Evolutionary conservation across 805 yeast genomes (phyloP).

Genomic region (Scheffersomyces amazonensis): DNA sequence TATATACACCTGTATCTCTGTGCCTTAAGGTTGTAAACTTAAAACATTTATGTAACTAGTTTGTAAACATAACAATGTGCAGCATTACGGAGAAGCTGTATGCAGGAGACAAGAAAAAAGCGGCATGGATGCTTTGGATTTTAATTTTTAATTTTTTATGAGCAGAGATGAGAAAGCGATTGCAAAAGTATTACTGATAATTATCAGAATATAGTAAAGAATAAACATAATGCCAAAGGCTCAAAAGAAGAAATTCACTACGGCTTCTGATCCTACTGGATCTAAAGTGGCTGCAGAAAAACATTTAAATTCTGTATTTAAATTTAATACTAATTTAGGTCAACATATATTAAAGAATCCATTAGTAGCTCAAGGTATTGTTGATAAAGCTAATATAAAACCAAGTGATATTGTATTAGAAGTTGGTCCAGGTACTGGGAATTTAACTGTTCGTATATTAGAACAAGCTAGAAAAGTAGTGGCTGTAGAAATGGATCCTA

Average conservation of each 20-base stretch:
- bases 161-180: conserved; percentile 2
- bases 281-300: conserved; percentile 67
- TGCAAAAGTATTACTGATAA: too few species aligned
- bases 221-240: conserved; percentile 71
- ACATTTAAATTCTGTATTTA: conserved; percentile 81
- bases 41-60: too few species aligned
- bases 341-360: conserved; percentile 97
- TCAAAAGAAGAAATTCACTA: conserved; percentile 57
- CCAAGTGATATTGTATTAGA: conserved; percentile 93
- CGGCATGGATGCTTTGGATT: too few species aligned
- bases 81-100: too few species aligned
- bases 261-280: conserved; percentile 44
- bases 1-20: too few species aligned
- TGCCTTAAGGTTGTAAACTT: too few species aligned
- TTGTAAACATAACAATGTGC: too few species aligned
- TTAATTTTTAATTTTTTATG: too few species aligned
- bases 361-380: conserved; percentile 95
- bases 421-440: conserved; percentile 99
- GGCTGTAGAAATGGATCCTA: conserved; percentile 98
- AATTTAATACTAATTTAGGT: conserved; percentile 94
- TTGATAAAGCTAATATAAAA: conserved; percentile 88
- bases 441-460: conserved; percentile 85
- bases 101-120: too few species aligned
- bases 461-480: conserved; percentile 93
- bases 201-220: too few species aligned